phyloP scores from a whole-genome alignment of 768 basidiomycete species.

The Amanita jacksonii region DNA sequence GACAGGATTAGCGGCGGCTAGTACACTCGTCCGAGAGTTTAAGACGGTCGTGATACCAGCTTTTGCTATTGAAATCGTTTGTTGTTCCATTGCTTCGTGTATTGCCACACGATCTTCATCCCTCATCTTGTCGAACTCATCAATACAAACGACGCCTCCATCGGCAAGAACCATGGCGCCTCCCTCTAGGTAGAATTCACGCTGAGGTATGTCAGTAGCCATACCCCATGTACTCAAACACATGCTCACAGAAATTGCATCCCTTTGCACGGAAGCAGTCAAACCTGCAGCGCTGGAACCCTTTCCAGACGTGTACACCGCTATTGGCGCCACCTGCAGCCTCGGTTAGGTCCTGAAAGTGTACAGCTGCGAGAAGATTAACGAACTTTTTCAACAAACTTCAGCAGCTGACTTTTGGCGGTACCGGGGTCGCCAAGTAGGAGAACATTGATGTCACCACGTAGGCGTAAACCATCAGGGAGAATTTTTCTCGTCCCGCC shows the following conservation, averaged over 20 bases:
- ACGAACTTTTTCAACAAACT: constrained; percentile 91
- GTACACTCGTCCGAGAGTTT: constrained; percentile 90
- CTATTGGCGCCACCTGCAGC: constrained; percentile 84
- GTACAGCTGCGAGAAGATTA: neutral
- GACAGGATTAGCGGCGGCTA: constrained; percentile 96
- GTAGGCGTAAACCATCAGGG: constrained; percentile 92
- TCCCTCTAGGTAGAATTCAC: constrained; percentile 98
- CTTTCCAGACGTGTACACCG: constrained; percentile 98
- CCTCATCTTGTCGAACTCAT: constrained; percentile 99
- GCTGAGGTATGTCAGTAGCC: constrained; percentile 31
- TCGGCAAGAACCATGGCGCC: constrained; percentile 99
- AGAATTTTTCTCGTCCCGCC: constrained; percentile 96
- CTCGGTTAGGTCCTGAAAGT: constrained; percentile 1
- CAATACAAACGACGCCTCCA: constrained; percentile 97
- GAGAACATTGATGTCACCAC: constrained; percentile 97
- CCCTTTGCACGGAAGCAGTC: constrained; percentile 94
- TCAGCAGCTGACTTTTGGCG: constrained; percentile 94
- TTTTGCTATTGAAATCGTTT: constrained; percentile 98
- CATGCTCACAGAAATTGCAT: constrained; percentile 69
- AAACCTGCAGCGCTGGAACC: constrained; percentile 98
- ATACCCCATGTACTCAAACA: neutral
- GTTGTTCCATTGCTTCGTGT: constrained; percentile 99
- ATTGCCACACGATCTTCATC: constrained; percentile 99
- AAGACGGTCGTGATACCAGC: constrained; percentile 97
- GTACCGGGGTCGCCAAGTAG: constrained; percentile 97